Percentiles rank a stretch among this genome's conserved stretches.
Conservation (phyloP, 2,329 filamentous ascomycete species). For the Calonectria pteridis region DNA sequence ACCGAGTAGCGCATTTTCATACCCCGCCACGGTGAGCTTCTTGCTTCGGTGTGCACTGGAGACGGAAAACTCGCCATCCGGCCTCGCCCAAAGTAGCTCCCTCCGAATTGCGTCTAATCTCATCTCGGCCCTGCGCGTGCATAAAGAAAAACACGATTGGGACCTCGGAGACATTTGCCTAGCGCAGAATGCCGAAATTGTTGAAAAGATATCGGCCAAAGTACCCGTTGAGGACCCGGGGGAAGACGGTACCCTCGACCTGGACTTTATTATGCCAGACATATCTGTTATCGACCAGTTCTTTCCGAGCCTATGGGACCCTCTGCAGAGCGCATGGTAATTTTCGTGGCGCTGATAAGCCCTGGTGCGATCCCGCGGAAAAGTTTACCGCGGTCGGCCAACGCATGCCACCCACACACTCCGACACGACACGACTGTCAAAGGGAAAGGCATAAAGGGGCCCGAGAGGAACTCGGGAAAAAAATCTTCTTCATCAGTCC, state of each 20-base stretch:
- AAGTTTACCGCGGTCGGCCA: constrained; percentile 15
- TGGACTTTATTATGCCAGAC: constrained; percentile 49
- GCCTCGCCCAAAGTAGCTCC: constrained; percentile 53
- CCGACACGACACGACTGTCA: background rate
- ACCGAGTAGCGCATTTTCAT: constrained; percentile 59
- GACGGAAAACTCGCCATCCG: constrained; percentile 51
- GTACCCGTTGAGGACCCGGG: constrained; percentile 39
- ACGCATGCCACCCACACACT: background rate
- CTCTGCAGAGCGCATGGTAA: constrained; percentile 51
- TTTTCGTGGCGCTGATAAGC: constrained; percentile 5
- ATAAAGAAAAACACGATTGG: constrained; percentile 57
- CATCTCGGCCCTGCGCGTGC: constrained; percentile 52
- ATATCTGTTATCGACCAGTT: constrained; percentile 51
- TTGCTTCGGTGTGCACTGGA: constrained; percentile 62
- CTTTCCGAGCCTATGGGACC: constrained; percentile 52
- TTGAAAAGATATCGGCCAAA: constrained; percentile 57
- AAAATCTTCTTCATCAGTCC: background rate
- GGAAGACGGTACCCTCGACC: constrained; percentile 30
- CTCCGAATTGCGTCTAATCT: constrained; percentile 59
- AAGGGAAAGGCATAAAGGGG: constrained; percentile 3
- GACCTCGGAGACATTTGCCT: constrained; percentile 65
- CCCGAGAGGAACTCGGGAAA: background rate
- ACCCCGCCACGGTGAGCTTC: constrained; percentile 64
- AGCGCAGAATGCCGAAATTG: constrained; percentile 59
- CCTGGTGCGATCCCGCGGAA: constrained; percentile 15